Evolutionary conservation across 805 yeast genomes (phyloP), one percentile per base, ranked within the genome.

Genomic region (Grigorovia humatica): DNA sequence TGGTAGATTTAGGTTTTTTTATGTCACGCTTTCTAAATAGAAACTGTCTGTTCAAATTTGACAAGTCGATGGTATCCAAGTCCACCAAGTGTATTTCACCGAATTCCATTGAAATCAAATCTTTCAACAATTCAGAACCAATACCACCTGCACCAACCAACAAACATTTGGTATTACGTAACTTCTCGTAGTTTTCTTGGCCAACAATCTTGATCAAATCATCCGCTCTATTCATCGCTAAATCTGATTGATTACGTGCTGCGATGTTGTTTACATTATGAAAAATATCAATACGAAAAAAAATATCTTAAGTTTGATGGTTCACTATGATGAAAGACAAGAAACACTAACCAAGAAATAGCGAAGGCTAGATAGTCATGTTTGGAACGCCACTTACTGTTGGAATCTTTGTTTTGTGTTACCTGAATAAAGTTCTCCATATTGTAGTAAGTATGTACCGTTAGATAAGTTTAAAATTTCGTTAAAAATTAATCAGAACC

Each of bases 121-220:
- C 85, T 63, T 90, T 90, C 52, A 90, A 71, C 46, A 90, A 70
- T 66, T 90, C 98, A 65, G 96, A 90, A 1, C 98, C 98, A 57
- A 90, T 89, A 7, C 98, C 98, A 32, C 98, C 98, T 1, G 97
- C 96, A 4, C 98, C 98, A 2, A 90, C 95, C 69, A 90, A 71
- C 30, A 90, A 70, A 13, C 89, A 87, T 55, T 79, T 83, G 7
- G 85, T 55, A 51, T 64, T 19, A 17, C 66, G 63, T 9, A 68
- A 49, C 35, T 59, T 62, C 7, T 54, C 54, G 45, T 55, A 60
- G 44, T 55, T 62, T 29, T 64, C 60, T 23, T 52, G 38, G 7
- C 70, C 70, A 9, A 66, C 48, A 35, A 64, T 60, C 40, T 55
- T 60, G 4, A 57, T 51, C n/a, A 62, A 47, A 48, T 58, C 57